Base-by-base conservation (phyloP, 768 basidiomycete genomes). In the Mrakia frigida region DNA sequence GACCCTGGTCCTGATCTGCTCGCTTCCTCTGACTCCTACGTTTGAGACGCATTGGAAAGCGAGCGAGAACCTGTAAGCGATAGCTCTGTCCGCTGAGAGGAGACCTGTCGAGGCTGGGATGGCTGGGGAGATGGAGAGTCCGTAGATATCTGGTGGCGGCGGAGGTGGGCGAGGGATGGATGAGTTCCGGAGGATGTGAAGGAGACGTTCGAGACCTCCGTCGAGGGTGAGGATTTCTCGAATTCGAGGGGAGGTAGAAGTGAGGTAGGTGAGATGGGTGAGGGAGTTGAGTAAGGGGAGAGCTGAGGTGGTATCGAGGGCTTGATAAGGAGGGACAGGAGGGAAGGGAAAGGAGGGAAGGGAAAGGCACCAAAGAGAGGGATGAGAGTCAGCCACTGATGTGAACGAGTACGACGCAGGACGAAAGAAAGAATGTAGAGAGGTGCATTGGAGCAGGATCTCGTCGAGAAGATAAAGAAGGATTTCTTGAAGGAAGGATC, bases 151-250 rank as follows among this genome's bases (percentile, higher is more conserved):
- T 9, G 80, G 80, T n/a, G 78, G 68, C 0, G 79, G 76, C 7
- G 79, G 56, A 33, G 75, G 74, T 75, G 91, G 91, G 0, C 90
- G 90, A 1, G 92, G 91, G 1, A 92, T 92, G 78, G 87, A 89
- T 33, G 92, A 84, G 83, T 94, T 92, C 81, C 91, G 91, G 14
- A 96, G 87, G 78, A 99, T 93, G 75, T 92, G 89, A 21, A 98
- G 92, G 41, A 99, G 90, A 21, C 96, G 90, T 82, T 99, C 97
- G 25, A 99, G 89, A 1, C 97, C 97, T 67, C 97, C 97, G 81
- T 98, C 96, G 88, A 92, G 90, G 39, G 94, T 96, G 88, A 99
- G 92, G 80, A 97, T 98, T 85, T 99, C 97, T 76, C 96, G 90
- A 84, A 99, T 98, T 74, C 94, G 90, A 2, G 97, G 95, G 0